A percentile compares a stretch with the other conserved stretches of the same genome.
These are phyloP conservation scores for Fusarium buharicum DNA, from an alignment of 2,329 filamentous ascomycete species.

Conservation along the genomic window DNA sequence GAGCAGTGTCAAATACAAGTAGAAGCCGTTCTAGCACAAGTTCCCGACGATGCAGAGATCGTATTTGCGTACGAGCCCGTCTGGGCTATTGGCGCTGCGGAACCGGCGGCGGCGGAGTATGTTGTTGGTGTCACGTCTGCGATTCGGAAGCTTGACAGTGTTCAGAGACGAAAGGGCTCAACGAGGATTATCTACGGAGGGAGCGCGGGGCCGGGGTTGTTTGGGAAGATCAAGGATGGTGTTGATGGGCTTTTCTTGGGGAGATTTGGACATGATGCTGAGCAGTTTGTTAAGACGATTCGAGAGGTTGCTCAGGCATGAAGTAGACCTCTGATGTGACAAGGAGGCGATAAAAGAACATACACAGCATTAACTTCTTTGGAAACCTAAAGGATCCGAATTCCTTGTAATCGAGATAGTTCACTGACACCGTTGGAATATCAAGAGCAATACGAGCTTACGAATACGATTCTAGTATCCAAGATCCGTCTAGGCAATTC, in stretches of 20 bases:
- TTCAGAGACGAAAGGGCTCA: conserved; percentile 62
- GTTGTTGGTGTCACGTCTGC: conserved; percentile 76
- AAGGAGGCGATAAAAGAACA: neutral
- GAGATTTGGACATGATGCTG: conserved; percentile 81
- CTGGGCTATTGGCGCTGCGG: conserved; percentile 83
- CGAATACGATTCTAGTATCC: neutral
- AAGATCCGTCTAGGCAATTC: neutral
- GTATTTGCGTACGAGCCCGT: conserved; percentile 88
- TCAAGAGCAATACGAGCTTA: neutral
- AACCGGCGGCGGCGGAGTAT: conserved; percentile 77
- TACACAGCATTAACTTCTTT: neutral
- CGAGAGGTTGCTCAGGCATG: conserved; percentile 70
- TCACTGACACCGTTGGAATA: neutral
- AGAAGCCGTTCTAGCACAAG: conserved; percentile 66
- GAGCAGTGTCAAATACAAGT: conserved; percentile 75
- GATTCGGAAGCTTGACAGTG: conserved; percentile 65
- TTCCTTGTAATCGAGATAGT: neutral
- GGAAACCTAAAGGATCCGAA: neutral
- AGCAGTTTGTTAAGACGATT: conserved; percentile 76
- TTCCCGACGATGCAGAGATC: conserved; percentile 72
- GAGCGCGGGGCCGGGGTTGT: conserved; percentile 83
- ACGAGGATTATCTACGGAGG: conserved; percentile 84
- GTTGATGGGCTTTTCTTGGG: conserved; percentile 86
- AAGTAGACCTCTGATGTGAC: neutral
- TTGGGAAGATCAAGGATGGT: conserved; percentile 71